Evolutionary conservation across 2,329 filamentous ascomycete species (phyloP), one percentile per base, ranked within the genome.

Genomic region (Verticillium tricorpus): DNA sequence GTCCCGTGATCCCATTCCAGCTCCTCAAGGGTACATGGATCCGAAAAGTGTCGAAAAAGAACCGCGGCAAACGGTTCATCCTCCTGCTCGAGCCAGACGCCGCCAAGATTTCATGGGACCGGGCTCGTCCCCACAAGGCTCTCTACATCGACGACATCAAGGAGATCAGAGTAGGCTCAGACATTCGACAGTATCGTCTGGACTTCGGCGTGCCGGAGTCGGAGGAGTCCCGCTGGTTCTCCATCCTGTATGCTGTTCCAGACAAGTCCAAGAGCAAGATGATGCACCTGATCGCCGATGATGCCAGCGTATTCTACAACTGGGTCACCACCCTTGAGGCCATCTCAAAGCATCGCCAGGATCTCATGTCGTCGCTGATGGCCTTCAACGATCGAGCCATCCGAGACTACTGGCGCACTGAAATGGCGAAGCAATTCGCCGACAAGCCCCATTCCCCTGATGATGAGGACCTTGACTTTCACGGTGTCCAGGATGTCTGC

Each of bases 101-200:
- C 1, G 93, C 91, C 64, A 95, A 93, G 74, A 91, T 99, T 28
- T 90, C 85, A 31, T 98, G 94, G 94, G 91, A 96, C 74, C 85
- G 87, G 56, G 86, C 84, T 9, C 88, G 91, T 39, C 88, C 90
- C 1, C 85, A 87, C 28, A 98, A 97, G 73, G 88, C 87, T 60
- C 90, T 99, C 66, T 96, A 96, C 74, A 91, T 99, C 65, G 95
- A 99, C 70, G 93, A 98, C 73, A 94, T 99, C 69, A 90, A 91
- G 70, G 93, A 97, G 71, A 93, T 98, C 57, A 88, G 93, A 65
- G 87, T 89, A 37, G 93, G 92, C 19, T 85, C 85, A 14, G 92
- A 98, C 72, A 92, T 94, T 19, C 87, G 91, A 62, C 94, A 96
- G 72, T 96, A 97, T 72, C 89, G 92, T 52, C 88, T 94, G 69